Conservation (phyloP, 176 grass and related monocot genomes). For the Zizania latifolia region DNA sequence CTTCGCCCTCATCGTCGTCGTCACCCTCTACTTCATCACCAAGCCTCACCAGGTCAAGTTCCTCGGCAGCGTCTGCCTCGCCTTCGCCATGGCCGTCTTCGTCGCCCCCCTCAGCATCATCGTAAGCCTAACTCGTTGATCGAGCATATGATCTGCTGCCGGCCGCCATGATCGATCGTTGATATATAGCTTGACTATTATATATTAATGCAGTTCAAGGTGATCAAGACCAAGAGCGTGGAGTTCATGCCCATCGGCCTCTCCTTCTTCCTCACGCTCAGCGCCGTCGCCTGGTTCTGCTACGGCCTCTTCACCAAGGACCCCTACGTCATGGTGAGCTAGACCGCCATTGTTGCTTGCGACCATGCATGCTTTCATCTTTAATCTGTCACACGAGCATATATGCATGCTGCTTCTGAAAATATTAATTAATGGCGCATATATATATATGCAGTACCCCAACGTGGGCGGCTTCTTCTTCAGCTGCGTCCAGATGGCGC, state of each 20-base stretch:
- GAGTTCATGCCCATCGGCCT: slow-evolving; percentile 89
- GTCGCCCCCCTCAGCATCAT: slow-evolving; percentile 90
- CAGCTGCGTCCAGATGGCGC: slow-evolving; percentile 67
- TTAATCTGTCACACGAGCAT: too few species aligned
- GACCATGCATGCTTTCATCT: too few species aligned
- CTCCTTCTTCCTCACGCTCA: slow-evolving; percentile 68
- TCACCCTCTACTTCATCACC: slow-evolving; percentile 33
- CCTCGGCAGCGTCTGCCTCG: slow-evolving; percentile 91
- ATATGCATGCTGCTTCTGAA: too few species aligned
- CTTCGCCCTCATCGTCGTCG: slow-evolving; percentile 47
- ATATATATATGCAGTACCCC: slow-evolving; percentile 40
- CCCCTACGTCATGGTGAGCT: slow-evolving; percentile 54
- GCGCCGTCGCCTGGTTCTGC: slow-evolving; percentile 71
- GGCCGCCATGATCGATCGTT: too few species aligned
- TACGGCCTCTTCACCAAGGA: slow-evolving; percentile 72
- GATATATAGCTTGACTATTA: too few species aligned
- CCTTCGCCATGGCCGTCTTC: slow-evolving; percentile 86
- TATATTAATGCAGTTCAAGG: slow-evolving; percentile 37
- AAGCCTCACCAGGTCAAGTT: slow-evolving; percentile 36
- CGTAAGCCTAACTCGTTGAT: slow-evolving; percentile 26
- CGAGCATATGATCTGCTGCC: too few species aligned
- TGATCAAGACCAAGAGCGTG: slow-evolving; percentile 68
- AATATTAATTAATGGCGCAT: too few species aligned
- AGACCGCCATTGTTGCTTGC: too few species aligned
- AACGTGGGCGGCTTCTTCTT: slow-evolving; percentile 75